Conservation (phyloP, 208 protist species). For the Trypanosoma rangeli region DNA sequence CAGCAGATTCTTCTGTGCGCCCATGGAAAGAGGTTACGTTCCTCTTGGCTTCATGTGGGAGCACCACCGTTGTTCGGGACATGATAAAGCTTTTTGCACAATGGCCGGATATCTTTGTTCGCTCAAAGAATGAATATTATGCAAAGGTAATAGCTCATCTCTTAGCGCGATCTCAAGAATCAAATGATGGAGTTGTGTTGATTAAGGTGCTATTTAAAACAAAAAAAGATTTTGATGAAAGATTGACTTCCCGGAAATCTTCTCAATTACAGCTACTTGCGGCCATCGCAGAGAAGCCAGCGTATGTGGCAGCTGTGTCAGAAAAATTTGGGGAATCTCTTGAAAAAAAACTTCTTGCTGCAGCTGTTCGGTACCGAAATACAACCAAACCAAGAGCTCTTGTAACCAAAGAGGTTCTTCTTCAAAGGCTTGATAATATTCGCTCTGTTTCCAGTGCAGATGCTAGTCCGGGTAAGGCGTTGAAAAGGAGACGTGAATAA, state of each 20-base stretch:
- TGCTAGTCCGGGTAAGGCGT: conserved; percentile 2
- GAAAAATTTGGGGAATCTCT: conserved; percentile 43
- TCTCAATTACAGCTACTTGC: conserved; percentile 60
- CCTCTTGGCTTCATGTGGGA: conserved; percentile 40
- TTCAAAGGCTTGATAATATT: conserved; percentile 52
- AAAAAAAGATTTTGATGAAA: conserved; percentile 48
- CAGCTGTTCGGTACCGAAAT: conserved; percentile 61
- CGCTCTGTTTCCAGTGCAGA: conserved; percentile 5
- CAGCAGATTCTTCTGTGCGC: conserved; percentile 22
- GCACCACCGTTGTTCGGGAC: conserved; percentile 30
- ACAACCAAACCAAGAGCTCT: conserved; percentile 54
- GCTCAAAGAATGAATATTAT: conserved; percentile 44
- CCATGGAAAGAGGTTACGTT: conserved; percentile 47
- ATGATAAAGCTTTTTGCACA: conserved; percentile 35
- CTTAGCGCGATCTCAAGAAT: conserved; percentile 38
- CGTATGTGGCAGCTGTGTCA: conserved; percentile 41
- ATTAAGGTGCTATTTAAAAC: conserved; percentile 38
- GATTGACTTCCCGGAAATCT: conserved; percentile 49
- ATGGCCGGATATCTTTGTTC: conserved; percentile 51
- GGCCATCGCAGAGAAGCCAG: conserved; percentile 39
- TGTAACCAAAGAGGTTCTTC: conserved; percentile 59
- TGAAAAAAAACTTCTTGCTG: conserved; percentile 49
- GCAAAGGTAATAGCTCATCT: conserved; percentile 47
- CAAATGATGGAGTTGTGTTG: conserved; percentile 36
- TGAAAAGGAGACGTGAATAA: conserved; percentile 27